Evolutionary conservation across 257 asterid genomes (phyloP).

Genomic region (Euphrasia confusa): DNA sequence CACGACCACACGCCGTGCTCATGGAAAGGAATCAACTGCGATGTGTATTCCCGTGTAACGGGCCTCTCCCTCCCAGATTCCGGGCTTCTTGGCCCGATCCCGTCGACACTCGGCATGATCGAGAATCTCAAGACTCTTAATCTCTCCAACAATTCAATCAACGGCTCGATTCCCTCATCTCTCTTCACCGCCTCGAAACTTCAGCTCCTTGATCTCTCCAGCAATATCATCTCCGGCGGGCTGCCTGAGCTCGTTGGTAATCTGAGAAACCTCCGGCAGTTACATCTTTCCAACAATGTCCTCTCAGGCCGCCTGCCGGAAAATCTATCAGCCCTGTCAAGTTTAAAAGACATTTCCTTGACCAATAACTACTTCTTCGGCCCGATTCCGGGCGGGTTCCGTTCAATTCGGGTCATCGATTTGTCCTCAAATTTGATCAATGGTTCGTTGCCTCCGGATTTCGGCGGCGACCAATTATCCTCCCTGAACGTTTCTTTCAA

Average conservation of each 20-base stretch:
- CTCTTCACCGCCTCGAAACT: conserved; percentile 59
- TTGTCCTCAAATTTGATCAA: conserved; percentile 78
- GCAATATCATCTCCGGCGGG: conserved; percentile 68
- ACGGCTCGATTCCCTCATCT: conserved; percentile 73
- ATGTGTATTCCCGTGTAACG: conserved; percentile 56
- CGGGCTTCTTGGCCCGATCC: conserved; percentile 63
- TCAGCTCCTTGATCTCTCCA: conserved; percentile 56
- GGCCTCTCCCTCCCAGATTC: conserved; percentile 50
- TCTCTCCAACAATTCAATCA: conserved; percentile 74
- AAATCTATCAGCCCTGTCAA: conserved; percentile 35
- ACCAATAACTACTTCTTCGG: conserved; percentile 72
- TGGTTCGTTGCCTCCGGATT: conserved; percentile 62
- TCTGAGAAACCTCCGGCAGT: conserved; percentile 37
- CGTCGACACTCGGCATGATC: conserved; percentile 64
- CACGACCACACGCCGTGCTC: conserved; percentile 64
- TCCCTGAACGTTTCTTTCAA: conserved; percentile 67
- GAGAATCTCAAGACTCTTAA: conserved; percentile 45
- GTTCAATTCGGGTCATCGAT: conserved; percentile 53
- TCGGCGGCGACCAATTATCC: conserved; percentile 46
- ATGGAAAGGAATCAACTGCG: conserved; percentile 85
- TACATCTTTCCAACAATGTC: conserved; percentile 79
- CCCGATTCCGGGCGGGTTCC: conserved; percentile 50
- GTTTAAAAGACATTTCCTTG: conserved; percentile 50
- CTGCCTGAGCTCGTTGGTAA: conserved; percentile 53
- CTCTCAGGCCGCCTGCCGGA: conserved; percentile 63